Base-by-base conservation (phyloP, 2,329 filamentous ascomycete species). In the Nigrograna mackinnonii region DNA sequence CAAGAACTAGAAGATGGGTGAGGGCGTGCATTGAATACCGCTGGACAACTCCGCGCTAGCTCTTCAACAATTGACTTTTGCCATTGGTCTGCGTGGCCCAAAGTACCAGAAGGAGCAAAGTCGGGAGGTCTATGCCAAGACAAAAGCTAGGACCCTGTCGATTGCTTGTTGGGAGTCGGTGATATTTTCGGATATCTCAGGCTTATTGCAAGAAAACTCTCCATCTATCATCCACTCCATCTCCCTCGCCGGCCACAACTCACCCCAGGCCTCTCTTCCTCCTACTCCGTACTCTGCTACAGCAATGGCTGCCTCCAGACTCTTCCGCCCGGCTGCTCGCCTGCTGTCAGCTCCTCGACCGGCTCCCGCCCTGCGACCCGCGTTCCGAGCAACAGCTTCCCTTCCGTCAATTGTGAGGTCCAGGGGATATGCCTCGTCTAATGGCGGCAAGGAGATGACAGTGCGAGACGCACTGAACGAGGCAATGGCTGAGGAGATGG, bases 391-490 rank as follows among this genome's bases (percentile, higher is more conserved):
- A 46, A 50, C 74, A 48, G 67, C 73, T 48, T 69, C 74, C 54
- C 66, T 72, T 47, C 74, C 77, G 41, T 68, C 74, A 37, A 68
- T 76, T 56, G 69, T 73, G 46, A 66, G 67, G 65, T 69, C 62
- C 55, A 70, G 82, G 62, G 72, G 72, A 55, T 85, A 84, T 73
- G 82, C 82, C 28, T 76, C 78, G 11, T 71, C 73, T 43, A 70
- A 71, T 49, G 86, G 86, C 54, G 76, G 79, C 63, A 96, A 96
- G 80, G 89, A 96, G 70, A 91, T 96, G 77, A 96, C 94, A 33
- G 94, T 99, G 65, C 85, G 94, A 77, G 94, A 99, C 70, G 94
- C 94, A 47, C 79, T 99, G 67, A 99, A 99, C 72, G 92, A 99
- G 79, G 94, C 94, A 47, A 85, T 99, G 68, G 91, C 91, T 35